Evolutionary conservation across 2,329 filamentous ascomycete genomes (phyloP).

Genomic region (Hypoxylon sp.): DNA sequence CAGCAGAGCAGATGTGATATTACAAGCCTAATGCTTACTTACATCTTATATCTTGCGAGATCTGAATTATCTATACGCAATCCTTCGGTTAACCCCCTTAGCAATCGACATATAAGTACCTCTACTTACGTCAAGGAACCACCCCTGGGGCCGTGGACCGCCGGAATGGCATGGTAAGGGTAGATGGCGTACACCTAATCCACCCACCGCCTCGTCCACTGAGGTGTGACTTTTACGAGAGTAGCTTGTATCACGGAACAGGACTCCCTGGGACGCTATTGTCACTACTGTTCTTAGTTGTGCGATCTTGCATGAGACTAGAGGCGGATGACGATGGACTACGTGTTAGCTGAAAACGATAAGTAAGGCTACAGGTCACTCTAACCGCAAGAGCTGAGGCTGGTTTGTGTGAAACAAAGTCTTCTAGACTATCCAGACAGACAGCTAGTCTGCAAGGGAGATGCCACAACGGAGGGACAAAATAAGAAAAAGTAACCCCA

Average conservation of each 20-base stretch:
- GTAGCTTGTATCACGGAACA: slow-evolving; percentile 29
- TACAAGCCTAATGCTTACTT: background rate
- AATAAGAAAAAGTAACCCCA: slow-evolving; percentile 5
- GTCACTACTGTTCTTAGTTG: slow-evolving; percentile 20
- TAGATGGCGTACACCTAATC: too few species aligned
- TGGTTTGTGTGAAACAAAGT: slow-evolving; percentile 4
- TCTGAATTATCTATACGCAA: background rate
- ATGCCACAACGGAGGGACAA: slow-evolving; percentile 2
- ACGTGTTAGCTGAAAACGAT: slow-evolving; percentile 11
- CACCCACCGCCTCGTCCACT: too few species aligned
- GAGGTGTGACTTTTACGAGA: slow-evolving; percentile 12
- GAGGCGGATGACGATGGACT: slow-evolving; percentile 30
- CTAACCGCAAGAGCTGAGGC: slow-evolving; percentile 5
- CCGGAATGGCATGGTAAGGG: slow-evolving; percentile 28
- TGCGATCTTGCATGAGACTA: slow-evolving; percentile 29
- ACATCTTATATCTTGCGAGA: slow-evolving; percentile 14
- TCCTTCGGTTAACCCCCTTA: background rate
- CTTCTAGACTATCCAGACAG: background rate
- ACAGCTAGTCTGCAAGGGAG: background rate
- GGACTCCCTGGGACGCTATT: slow-evolving; percentile 24
- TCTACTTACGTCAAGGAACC: slow-evolving; percentile 14
- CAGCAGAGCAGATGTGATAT: slow-evolving; percentile 8
- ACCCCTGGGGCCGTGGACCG: slow-evolving; percentile 19
- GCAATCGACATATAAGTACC: slow-evolving; percentile 15
- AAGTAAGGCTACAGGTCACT: slow-evolving; percentile 5